Evolutionary conservation across 139 green algal species (phyloP).

Genomic region (Klebsormidium nitens): DNA sequence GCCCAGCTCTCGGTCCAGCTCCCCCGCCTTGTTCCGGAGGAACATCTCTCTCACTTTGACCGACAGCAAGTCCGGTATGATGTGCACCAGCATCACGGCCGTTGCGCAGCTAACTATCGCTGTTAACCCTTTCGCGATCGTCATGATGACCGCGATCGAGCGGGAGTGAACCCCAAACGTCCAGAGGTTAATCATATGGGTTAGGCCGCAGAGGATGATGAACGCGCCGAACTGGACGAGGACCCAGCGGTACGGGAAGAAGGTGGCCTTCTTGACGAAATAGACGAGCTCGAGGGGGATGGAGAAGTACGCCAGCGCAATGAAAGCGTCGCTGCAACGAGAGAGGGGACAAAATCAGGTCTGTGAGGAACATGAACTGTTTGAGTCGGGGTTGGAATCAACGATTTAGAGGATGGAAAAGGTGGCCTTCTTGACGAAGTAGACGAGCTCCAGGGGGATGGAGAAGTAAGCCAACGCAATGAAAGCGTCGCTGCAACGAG

Average conservation of each 20-base stretch:
- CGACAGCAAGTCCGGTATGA: conserved; percentile 26
- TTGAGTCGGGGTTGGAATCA: not conserved
- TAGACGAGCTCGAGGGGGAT: conserved; percentile 30
- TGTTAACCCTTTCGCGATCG: conserved; percentile 20
- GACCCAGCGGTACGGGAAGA: conserved; percentile 27
- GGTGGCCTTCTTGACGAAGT: not conserved
- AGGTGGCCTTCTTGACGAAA: conserved; percentile 7
- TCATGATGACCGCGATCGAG: conserved; percentile 7
- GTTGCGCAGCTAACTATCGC: conserved; percentile 24
- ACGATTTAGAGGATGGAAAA: not conserved
- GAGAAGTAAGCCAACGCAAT: conserved; percentile 27
- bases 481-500: conserved; percentile 22
- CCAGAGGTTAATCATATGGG: conserved; percentile 24
- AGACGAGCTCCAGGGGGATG: conserved; percentile 9
- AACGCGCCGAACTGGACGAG: conserved; percentile 30
- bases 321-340: conserved; percentile 26
- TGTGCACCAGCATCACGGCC: conserved; percentile 19
- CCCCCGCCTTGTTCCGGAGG: conserved; percentile 26
- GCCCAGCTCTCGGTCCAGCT: conserved; percentile 24
- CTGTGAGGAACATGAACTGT: conserved; percentile 1
- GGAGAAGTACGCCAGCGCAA: conserved; percentile 33
- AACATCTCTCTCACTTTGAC: conserved; percentile 35
- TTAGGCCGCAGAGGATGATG: conserved; percentile 31
- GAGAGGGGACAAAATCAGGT: not conserved
- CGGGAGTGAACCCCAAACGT: conserved; percentile 24